These are phyloP conservation scores for Plectosphaerella plurivora DNA, from an alignment of 2,329 filamentous ascomycete species.

Conservation along the genomic window DNA sequence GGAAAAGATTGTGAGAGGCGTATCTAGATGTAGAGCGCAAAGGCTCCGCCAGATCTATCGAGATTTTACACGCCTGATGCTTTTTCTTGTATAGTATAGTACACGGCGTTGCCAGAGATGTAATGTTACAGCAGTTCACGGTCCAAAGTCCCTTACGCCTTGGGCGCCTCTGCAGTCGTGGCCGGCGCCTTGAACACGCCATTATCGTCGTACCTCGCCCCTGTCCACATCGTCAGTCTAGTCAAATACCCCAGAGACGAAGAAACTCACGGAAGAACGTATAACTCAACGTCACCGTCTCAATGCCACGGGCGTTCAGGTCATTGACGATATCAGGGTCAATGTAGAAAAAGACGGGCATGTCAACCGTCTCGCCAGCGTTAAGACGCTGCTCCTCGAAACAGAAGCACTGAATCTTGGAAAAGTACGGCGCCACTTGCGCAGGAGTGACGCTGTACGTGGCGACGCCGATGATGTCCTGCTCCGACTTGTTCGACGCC, in stretches of 20 bases:
- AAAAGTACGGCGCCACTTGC: conserved; percentile 95
- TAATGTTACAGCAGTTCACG: not conserved
- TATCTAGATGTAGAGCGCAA: too few species aligned
- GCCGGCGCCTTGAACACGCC: conserved; percentile 36
- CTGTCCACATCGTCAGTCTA: conserved; percentile 16
- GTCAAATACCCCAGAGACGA: not conserved
- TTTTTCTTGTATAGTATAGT: not conserved
- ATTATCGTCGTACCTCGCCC: conserved; percentile 42
- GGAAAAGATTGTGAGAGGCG: not conserved
- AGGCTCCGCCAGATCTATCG: not conserved
- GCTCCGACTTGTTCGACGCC: conserved; percentile 82
- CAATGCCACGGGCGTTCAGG: conserved; percentile 86
- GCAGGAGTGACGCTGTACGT: conserved; percentile 96
- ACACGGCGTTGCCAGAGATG: not conserved
- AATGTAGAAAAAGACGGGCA: conserved; percentile 99
- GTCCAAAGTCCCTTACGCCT: not conserved
- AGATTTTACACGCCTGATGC: not conserved
- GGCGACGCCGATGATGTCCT: conserved; percentile 95
- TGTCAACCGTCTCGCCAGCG: conserved; percentile 94
- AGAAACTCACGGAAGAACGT: conserved; percentile 91
- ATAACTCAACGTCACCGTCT: conserved; percentile 93
- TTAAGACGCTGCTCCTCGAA: conserved; percentile 96
- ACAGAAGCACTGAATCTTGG: conserved; percentile 99
- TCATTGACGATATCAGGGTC: conserved; percentile 94
- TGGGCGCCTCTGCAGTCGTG: not conserved